Evolutionary conservation across 805 yeast species (phyloP).

Genomic region (Candida sonorensis): DNA sequence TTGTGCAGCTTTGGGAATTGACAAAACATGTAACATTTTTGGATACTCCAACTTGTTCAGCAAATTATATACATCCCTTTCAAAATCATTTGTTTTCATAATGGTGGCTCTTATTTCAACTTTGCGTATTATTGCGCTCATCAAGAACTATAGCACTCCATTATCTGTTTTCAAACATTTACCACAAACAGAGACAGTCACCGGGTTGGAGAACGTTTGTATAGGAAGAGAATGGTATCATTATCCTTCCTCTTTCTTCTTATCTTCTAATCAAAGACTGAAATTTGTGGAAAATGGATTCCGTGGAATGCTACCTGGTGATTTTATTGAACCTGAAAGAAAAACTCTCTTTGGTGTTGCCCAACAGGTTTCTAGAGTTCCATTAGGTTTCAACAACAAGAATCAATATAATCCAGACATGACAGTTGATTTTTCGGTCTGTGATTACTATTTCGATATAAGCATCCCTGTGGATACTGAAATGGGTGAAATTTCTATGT

Average conservation of each 20-base stretch:
- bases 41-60: slow-evolving; percentile 10
- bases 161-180: slow-evolving; percentile 46
- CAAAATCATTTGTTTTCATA: slow-evolving; percentile 7
- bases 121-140: slow-evolving; percentile 54
- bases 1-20: slow-evolving; percentile 48
- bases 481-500: slow-evolving; percentile 35
- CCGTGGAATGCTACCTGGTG: slow-evolving; percentile 84
- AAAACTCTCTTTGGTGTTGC: slow-evolving; percentile 16
- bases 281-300: slow-evolving; percentile 72
- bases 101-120: slow-evolving; percentile 28
- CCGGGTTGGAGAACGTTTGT: slow-evolving; percentile 51
- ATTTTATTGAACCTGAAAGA: slow-evolving; percentile 44
- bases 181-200: slow-evolving; percentile 18
- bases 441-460: slow-evolving; percentile 71
- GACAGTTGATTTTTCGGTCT: slow-evolving; percentile 39
- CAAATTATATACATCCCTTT: slow-evolving; percentile 5
- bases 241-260: slow-evolving; percentile 80
- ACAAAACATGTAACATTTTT: slow-evolving; percentile 6
- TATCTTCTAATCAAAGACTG: slow-evolving; percentile 57
- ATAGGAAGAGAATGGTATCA: slow-evolving; percentile 96
- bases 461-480: slow-evolving; percentile 38
- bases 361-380: slow-evolving; percentile 39
- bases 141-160: slow-evolving; percentile 69
- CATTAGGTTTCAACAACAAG: slow-evolving; percentile 66
- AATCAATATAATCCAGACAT: slow-evolving; percentile 61